A percentile compares a stretch with the other conserved stretches of the same genome.
phyloP scores from a whole-genome alignment of 148 eudicot genomes.

The Gaultheria prostrata region DNA sequence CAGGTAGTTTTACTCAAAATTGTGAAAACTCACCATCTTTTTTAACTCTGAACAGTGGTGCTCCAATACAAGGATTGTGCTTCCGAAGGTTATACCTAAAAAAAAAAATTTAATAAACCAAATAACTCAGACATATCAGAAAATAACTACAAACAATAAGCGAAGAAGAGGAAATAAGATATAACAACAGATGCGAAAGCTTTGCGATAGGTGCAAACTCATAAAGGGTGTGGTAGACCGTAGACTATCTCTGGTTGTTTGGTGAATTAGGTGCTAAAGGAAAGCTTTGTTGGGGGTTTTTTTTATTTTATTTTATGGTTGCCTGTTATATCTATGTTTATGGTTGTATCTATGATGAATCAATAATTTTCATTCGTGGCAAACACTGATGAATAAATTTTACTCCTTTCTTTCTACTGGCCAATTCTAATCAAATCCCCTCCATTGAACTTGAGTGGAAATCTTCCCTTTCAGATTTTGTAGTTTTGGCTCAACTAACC shows the following conservation, averaged over 20 bases:
- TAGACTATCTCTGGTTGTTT: background rate
- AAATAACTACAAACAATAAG: background rate
- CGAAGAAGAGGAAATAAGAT: background rate
- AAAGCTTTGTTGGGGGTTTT: background rate
- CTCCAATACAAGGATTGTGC: background rate
- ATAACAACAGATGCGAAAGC: background rate
- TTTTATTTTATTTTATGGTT: background rate
- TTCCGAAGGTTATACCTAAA: background rate
- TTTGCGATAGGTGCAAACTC: background rate
- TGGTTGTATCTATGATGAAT: background rate
- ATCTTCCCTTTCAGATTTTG: background rate
- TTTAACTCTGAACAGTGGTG: background rate
- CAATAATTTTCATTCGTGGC: background rate
- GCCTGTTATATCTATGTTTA: background rate
- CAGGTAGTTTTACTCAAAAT: background rate
- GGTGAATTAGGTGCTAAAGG: background rate
- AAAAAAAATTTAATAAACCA: background rate
- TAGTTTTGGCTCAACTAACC: background rate
- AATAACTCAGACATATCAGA: background rate
- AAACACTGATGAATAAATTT: background rate
- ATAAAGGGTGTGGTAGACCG: background rate
- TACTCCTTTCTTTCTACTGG: background rate
- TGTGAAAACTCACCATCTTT: conserved; percentile 10
- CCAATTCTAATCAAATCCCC: background rate
- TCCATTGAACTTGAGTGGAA: background rate